Evolutionary conservation across 2,329 filamentous ascomycete species (phyloP), one percentile per base, ranked within the genome.

Genomic region (Aschersonia sp.): DNA sequence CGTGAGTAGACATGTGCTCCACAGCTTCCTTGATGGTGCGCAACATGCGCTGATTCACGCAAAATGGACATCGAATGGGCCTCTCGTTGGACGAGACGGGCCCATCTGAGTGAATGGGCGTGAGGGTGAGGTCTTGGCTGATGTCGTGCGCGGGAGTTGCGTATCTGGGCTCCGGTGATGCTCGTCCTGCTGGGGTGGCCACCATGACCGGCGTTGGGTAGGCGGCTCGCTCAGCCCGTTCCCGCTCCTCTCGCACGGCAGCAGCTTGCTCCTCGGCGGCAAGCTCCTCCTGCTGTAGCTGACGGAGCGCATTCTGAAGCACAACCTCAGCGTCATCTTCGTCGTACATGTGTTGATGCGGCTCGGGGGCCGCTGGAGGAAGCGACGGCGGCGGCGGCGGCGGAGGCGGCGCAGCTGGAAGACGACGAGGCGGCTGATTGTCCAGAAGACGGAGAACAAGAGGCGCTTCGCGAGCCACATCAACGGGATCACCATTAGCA

Each of bases 1-100:
- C 76, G 51, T 80, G 76, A 2, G 75, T 78, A 9, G 75, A 76
- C 68, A 80, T 66, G 56, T 80, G 76, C 58, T 80, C 76, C 4
- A 80, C 75, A 5, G 76, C 74, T 57, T 80, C 76, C 59, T 76
- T 79, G 43, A 79, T 75, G 1, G 69, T 75, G 14, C 75, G 66
- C 46, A 80, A 65, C 75, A 79, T 77, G 5, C 76, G 68, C 54
- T 77, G 72, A 53, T 79, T 80, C 37, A 80, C 69, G 51, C 76
- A 80, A 53, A 78, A 80, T 1, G 76, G 76, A 52, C 76, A 80
- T 14, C 76, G 67, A 31, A 78, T 58, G 2, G 76, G 73, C 22
- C 68, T 60, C 37, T 79, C 72, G 33, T 66, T 63, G 5, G 62
- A 60, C 4, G 70, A 64, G 31, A 73, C 57, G 6, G 72, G 69